Percentiles rank a stretch among this genome's conserved stretches.
phyloP scores from a whole-genome alignment of 164 flowering plant species.

The Piper betle region DNA sequence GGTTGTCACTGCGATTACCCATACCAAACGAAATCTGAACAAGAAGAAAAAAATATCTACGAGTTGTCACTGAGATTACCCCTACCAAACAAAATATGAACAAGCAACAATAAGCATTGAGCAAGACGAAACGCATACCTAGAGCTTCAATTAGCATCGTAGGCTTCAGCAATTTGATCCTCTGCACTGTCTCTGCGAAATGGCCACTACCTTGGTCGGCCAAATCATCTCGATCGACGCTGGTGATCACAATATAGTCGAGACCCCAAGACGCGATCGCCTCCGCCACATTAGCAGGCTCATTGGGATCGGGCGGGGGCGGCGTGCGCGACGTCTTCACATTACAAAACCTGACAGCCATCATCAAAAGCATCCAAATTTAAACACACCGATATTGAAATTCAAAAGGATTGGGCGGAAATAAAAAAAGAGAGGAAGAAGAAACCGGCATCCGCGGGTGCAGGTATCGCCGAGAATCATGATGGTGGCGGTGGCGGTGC shows the following conservation, averaged over 20 bases:
- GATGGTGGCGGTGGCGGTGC: slow-evolving; percentile 26
- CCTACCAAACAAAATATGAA: no score
- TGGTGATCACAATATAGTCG: slow-evolving; percentile 94
- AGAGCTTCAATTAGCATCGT: slow-evolving; percentile 87
- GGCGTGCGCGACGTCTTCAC: slow-evolving; percentile 96
- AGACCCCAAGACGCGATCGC: slow-evolving; percentile 98
- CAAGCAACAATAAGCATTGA: neutral
- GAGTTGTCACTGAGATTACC: no score
- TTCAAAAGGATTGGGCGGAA: neutral
- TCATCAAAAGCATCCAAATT: neutral
- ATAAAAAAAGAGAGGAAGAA: neutral
- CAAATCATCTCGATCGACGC: slow-evolving; percentile 95
- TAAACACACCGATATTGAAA: neutral
- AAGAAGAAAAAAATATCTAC: no score
- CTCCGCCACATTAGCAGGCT: slow-evolving; percentile 88
- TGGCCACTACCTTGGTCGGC: slow-evolving; percentile 94
- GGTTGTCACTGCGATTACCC: no score
- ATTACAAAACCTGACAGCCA: slow-evolving; percentile 69
- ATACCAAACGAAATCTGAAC: no score
- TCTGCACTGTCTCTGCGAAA: slow-evolving; percentile 91
- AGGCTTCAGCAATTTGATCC: slow-evolving; percentile 68
- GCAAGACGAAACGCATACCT: slow-evolving; percentile 35
- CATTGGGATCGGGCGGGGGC: slow-evolving; percentile 94
- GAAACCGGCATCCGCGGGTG: slow-evolving; percentile 24
- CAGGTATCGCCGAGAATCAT: slow-evolving; percentile 29